Base-by-base conservation (phyloP, 2,329 filamentous ascomycete genomes). In the Stagonosporopsis vannaccii region DNA sequence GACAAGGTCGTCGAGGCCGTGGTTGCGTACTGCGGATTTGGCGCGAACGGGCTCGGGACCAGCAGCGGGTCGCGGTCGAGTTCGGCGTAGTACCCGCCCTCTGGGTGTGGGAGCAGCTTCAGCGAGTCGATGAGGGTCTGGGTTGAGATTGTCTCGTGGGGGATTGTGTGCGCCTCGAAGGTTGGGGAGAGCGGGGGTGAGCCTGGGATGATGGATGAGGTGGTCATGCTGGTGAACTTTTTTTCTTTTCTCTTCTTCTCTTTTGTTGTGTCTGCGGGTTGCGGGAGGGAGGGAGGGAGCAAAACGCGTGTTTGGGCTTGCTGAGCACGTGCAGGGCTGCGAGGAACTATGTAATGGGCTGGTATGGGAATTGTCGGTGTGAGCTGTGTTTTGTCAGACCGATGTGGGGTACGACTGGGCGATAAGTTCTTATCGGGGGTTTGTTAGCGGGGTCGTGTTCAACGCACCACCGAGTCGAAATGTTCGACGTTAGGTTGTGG, bases 11-110 rank as follows among this genome's bases (percentile, higher is more conserved):
- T 3, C 1, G 3, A 7, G 8, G 22, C 40, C 47, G 45, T 52
- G 25, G 59, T 59, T 4, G 33, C 45, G 20, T 62, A 43, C 30
- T n/a, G 59, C 50, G 13, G 11, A 3, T 4, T 68, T 56, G 2
- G 30, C 28, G 4, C 0, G 65, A 85, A 86, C 0, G 84, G 83
- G 25, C 85, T 87, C 0, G 85, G 80, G 17, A 90, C 77, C 2
- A 56, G 51, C 0, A 61, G 53, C 0, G 66, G 35, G 61, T 84
- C 81, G 28, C 77, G 75, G 60, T 82, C 83, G 0, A 78, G 81
- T 62, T 84, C 77, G 36, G 75, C 44, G 60, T 76, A 84, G 65
- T 79, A 83, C n/a, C 82, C 82, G 43, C 82, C 82, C 58, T 84
- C 82, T 1, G 76, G 73, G 44, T 83, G 79, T 3, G 77, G 75